phyloP scores from a whole-genome alignment of 306 rosid genomes.

The Acacia confusa region DNA sequence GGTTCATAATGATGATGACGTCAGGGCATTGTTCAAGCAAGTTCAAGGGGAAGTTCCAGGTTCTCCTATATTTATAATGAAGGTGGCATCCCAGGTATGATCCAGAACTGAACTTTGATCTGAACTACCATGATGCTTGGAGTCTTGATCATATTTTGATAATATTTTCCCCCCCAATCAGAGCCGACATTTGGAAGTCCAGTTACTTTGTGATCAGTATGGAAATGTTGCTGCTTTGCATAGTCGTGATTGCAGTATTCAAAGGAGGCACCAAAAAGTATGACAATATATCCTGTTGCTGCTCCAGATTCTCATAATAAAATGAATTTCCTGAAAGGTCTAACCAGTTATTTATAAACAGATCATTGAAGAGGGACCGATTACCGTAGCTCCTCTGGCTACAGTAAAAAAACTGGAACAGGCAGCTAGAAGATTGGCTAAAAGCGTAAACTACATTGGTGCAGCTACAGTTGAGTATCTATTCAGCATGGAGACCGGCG shows the following conservation, averaged over 20 bases:
- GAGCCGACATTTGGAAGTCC: slow-evolving; percentile 99
- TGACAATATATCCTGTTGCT: slow-evolving; percentile 1
- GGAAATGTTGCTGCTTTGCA: slow-evolving; percentile 99
- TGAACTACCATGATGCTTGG: slow-evolving; percentile 20
- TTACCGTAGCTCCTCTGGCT: slow-evolving; percentile 80
- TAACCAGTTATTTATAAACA: slow-evolving; percentile 42
- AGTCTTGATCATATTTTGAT: slow-evolving; percentile 38
- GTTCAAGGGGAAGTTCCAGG: slow-evolving; percentile 99
- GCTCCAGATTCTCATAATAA: slow-evolving; percentile 1
- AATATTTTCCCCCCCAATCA: slow-evolving; percentile 26
- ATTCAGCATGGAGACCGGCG: slow-evolving; percentile 92
- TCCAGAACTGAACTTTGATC: slow-evolving; percentile 35
- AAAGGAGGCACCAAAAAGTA: slow-evolving; percentile 99
- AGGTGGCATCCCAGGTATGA: slow-evolving; percentile 97
- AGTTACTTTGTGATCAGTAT: slow-evolving; percentile 88
- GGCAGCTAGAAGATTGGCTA: slow-evolving; percentile 98
- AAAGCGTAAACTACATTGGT: slow-evolving; percentile 87
- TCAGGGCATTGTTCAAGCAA: slow-evolving; percentile 98
- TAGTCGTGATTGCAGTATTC: slow-evolving; percentile 99
- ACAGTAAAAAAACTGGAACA: slow-evolving; percentile 91
- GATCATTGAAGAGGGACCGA: slow-evolving; percentile 99
- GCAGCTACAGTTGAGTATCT: slow-evolving; percentile 99
- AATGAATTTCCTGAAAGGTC: slow-evolving; percentile 26
- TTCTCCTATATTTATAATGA: slow-evolving; percentile 98
- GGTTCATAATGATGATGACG: slow-evolving; percentile 99